These are phyloP conservation scores for Desmodesmus armatus DNA, from an alignment of 139 green algal genomes.

Conservation along the genomic window DNA sequence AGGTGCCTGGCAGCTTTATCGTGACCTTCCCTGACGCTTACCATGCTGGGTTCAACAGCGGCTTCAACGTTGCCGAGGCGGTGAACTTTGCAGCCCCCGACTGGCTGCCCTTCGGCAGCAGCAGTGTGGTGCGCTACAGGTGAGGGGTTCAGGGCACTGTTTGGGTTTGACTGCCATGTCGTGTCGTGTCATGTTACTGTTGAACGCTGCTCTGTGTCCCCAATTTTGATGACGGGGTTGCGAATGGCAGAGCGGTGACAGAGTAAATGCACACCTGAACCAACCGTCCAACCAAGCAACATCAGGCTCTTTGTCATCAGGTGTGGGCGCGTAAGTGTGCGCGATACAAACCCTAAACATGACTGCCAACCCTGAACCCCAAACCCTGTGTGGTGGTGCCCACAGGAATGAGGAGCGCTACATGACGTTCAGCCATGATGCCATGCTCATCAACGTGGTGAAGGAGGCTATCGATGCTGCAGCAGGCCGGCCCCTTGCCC, in stretches of 20 bases:
- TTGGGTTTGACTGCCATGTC: too few species aligned
- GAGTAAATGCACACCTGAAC: too few species aligned
- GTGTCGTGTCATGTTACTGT: too few species aligned
- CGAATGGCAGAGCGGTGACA: too few species aligned
- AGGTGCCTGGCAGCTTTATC: constrained; percentile 81
- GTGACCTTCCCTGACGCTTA: constrained; percentile 92
- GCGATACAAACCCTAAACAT: too few species aligned
- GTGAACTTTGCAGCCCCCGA: constrained; percentile 91
- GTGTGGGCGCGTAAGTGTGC: too few species aligned
- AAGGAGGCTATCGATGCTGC: constrained; percentile 7
- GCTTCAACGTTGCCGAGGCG: constrained; percentile 92
- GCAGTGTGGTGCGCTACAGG: constrained; percentile 74
- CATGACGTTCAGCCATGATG: constrained; percentile 49
- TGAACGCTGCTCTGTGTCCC: too few species aligned
- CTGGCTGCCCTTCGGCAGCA: constrained; percentile 87
- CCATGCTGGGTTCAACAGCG: constrained; percentile 87
- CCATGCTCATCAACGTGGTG: constrained; percentile 47
- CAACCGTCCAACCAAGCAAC: too few species aligned
- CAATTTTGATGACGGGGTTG: too few species aligned
- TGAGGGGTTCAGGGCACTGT: background rate
- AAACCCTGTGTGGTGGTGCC: background rate
- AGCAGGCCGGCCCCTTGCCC: background rate
- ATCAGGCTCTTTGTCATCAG: too few species aligned
- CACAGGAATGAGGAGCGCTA: constrained; percentile 33
- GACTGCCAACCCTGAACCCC: too few species aligned